phyloP scores from a whole-genome alignment of 2,329 filamentous ascomycete genomes.

The Sporothrix brunneoviolacea region DNA sequence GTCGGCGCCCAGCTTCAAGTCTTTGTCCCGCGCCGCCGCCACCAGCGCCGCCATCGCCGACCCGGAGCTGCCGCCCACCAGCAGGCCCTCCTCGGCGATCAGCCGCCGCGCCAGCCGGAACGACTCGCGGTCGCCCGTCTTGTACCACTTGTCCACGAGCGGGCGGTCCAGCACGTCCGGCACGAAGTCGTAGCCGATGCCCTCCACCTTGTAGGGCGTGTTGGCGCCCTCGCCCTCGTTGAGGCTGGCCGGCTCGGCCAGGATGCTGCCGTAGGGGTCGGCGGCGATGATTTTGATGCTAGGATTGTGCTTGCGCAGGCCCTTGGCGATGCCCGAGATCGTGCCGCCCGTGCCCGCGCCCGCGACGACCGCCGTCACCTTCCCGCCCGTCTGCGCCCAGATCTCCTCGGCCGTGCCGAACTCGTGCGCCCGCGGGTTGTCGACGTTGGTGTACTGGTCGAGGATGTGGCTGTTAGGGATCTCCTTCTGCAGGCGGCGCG shows the following conservation, averaged over 20 bases:
- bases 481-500: slow-evolving; percentile 83
- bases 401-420: slow-evolving; percentile 93
- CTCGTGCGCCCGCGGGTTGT: slow-evolving; percentile 94
- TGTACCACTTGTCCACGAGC: slow-evolving; percentile 90
- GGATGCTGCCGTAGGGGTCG: slow-evolving; percentile 85
- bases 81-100: slow-evolving; percentile 87
- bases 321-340: slow-evolving; percentile 80
- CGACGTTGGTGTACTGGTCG: slow-evolving; percentile 86
- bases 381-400: slow-evolving; percentile 81
- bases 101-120: slow-evolving; percentile 85
- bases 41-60: slow-evolving; percentile 82
- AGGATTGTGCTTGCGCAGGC: slow-evolving; percentile 79
- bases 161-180: slow-evolving; percentile 83
- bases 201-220: slow-evolving; percentile 92
- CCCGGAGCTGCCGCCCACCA: slow-evolving; percentile 89
- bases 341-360: slow-evolving; percentile 95
- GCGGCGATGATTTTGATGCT: slow-evolving; percentile 85
- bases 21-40: slow-evolving; percentile 67
- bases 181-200: slow-evolving; percentile 97
- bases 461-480: slow-evolving; percentile 95
- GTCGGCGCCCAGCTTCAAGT: slow-evolving; percentile 68
- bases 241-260: slow-evolving; percentile 71
- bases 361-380: slow-evolving; percentile 75
- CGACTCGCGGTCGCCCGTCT: slow-evolving; percentile 88
- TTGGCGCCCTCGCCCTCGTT: slow-evolving; percentile 79